Conservation (phyloP, 2,329 filamentous ascomycete species). For the Lasiodiplodia theobromae region DNA sequence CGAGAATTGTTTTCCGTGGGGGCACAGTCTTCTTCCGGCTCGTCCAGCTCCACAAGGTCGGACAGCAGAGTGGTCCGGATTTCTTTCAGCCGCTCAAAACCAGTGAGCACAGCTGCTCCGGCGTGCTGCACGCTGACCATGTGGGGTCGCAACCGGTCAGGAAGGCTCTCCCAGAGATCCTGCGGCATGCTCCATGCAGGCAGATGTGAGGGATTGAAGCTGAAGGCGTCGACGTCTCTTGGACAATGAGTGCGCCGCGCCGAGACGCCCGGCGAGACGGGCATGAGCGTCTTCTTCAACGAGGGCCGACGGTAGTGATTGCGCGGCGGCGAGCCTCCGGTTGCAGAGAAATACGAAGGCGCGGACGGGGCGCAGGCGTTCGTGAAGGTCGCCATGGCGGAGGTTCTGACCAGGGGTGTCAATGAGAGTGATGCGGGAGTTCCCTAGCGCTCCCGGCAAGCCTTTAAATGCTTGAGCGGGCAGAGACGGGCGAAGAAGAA, state of each 20-base stretch:
- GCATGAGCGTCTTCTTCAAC: conserved; percentile 15
- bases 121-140: conserved; percentile 50
- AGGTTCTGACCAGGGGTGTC: neutral
- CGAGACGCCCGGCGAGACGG: conserved; percentile 32
- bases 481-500: neutral
- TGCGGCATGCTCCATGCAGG: conserved; percentile 47
- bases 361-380: conserved; percentile 5
- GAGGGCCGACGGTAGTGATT: conserved; percentile 27
- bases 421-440: conserved; percentile 17
- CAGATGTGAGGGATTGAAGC: conserved; percentile 47
- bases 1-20: neutral
- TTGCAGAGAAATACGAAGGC: conserved; percentile 7
- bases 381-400: conserved; percentile 13
- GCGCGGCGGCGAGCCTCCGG: conserved; percentile 23
- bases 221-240: conserved; percentile 47
- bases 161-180: conserved; percentile 47
- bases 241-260: conserved; percentile 40
- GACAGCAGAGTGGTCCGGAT: conserved; percentile 36
- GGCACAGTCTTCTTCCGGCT: conserved; percentile 9
- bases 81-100: conserved; percentile 44
- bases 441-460: conserved; percentile 24
- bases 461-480: conserved; percentile 14
- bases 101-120: conserved; percentile 54
- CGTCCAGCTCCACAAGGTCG: conserved; percentile 19
- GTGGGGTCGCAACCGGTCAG: conserved; percentile 42